Percentiles rank a stretch among this genome's conserved stretches.
Evolutionary conservation across 306 rosid genomes (phyloP).

Genomic region (Spatholobus suberectus): DNA sequence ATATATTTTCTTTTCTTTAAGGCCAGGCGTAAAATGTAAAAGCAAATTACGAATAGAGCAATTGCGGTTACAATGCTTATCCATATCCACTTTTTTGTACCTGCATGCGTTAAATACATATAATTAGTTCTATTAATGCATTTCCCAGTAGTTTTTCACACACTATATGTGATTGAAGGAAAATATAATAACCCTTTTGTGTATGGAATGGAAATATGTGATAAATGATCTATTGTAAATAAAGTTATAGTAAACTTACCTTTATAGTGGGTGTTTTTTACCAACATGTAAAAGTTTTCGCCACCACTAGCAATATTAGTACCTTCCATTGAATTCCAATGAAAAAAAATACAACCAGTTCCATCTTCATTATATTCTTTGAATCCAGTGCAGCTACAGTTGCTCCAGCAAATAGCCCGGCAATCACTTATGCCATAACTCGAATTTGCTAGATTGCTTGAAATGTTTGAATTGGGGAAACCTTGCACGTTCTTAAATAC

Average conservation of each 20-base stretch:
- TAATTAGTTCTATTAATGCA: neutral
- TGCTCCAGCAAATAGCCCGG: neutral
- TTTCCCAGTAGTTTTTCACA: too few relatives aligned
- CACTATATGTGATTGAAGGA: too few relatives aligned
- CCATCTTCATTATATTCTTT: neutral
- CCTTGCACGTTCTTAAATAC: neutral
- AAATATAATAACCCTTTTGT: neutral
- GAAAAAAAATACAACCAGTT: slow-evolving; percentile 5
- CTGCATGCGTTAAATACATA: neutral
- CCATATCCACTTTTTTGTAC: slow-evolving; percentile 27
- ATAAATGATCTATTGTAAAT: neutral
- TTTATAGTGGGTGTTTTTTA: neutral
- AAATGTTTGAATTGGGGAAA: fast-evolving
- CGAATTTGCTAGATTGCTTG: fast-evolving
- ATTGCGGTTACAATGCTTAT: neutral
- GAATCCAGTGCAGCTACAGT: slow-evolving; percentile 11
- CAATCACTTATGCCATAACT: slow-evolving; percentile 13
- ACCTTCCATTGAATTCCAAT: neutral
- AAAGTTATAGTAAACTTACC: neutral
- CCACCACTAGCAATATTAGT: neutral
- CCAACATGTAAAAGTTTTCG: neutral
- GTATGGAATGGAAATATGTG: neutral
- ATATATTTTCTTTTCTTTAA: neutral
- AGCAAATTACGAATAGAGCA: neutral
- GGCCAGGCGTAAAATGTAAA: neutral